Evolutionary conservation across 164 flowering plant genomes (phyloP), one percentile per base, ranked within the genome.

Genomic region (Sedum album): DNA sequence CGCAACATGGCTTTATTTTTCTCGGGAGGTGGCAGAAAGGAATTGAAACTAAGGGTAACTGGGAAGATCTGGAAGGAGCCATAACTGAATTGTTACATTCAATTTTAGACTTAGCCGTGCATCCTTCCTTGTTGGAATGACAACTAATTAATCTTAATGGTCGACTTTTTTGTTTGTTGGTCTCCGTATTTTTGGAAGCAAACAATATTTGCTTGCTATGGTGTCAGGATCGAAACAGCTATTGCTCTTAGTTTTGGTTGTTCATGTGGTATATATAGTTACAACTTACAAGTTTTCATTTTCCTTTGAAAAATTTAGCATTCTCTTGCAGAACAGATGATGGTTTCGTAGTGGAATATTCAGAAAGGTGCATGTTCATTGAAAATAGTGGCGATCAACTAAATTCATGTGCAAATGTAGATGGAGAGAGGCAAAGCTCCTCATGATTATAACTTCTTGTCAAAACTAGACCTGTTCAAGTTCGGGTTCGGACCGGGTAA

Each of bases 41-140:
- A 55, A 55, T 55, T 55, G 31, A 55, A 55, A 55, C 61, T 55
- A 1, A 25, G 61, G 61, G 61, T 55, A 55, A 55, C 61, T 55
- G 61, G 61, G 31, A 55, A 55, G 61, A 55, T 55, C 18, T 26
- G 61, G 61, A 55, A 51, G 57, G 57, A 55, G 61, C 61, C 31
- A 55, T 55, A 55, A 26, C 57, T 26, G 11, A 25, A 26, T 55
- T 17, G 26, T 55, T 28, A 26, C 31, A 55, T 55, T 55, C 61
- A 31, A 55, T 55, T n/a, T 21, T 21, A 6, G 5, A 28, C 4
- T 26, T 4, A 4, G 26, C 26, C 26, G 25, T 51, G 26, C 9
- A 6, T n/a, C 57, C n/a, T n/a, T n/a, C n/a, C 57, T 48, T 48
- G 23, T n/a, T 21, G 26, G 23, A 1, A n/a, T 26, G 31, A 25